Evolutionary conservation across 257 asterid genomes (phyloP).

Genomic region (Solanum ossicruentum): DNA sequence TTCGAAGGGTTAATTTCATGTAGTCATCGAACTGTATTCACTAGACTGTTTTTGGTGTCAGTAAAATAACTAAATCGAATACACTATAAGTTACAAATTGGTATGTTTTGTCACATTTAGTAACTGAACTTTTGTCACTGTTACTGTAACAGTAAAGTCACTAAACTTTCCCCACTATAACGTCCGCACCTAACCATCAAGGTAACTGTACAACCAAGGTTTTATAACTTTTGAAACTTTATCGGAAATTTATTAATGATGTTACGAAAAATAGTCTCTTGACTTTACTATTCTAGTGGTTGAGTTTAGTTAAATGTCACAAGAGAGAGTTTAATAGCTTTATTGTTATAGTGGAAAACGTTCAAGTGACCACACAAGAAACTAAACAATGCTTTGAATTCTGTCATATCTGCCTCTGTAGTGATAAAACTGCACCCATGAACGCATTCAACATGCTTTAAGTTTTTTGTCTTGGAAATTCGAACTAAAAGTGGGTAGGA

Average conservation of each 20-base stretch:
- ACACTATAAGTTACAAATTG: background rate
- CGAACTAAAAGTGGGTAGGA: background rate
- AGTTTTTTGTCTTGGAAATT: background rate
- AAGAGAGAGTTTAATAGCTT: background rate
- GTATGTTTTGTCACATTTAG: background rate
- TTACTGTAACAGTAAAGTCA: background rate
- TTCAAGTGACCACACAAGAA: background rate
- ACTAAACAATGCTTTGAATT: background rate
- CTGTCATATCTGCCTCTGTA: background rate
- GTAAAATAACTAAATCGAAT: background rate
- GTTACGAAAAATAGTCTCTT: background rate
- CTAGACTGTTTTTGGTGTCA: background rate
- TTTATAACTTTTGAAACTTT: background rate
- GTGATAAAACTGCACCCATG: background rate
- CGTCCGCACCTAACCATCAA: background rate
- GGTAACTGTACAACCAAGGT: background rate
- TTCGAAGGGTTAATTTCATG: background rate
- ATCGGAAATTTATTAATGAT: background rate
- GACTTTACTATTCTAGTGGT: background rate
- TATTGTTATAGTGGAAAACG: background rate
- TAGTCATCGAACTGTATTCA: background rate
- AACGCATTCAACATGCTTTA: background rate
- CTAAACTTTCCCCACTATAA: background rate
- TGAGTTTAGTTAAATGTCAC: background rate
- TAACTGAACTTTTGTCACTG: background rate